Conservation (phyloP, 345 rosid species). For the Nasturtium officinale region DNA sequence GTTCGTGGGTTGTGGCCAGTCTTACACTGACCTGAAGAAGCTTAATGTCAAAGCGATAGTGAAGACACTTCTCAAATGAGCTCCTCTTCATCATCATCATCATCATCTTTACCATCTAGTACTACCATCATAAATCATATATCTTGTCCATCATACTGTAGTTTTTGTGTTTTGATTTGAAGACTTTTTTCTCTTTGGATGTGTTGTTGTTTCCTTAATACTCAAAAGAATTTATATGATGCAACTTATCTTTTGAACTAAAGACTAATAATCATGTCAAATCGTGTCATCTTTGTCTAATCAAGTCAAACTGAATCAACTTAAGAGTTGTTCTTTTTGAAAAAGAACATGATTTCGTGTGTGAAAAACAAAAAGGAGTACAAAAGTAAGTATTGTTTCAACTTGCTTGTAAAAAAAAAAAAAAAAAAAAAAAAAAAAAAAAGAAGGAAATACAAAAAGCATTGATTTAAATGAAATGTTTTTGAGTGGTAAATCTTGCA, state of each 20-base stretch:
- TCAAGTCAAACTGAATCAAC: not conserved
- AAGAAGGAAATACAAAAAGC: too few species aligned
- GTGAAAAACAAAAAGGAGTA: not conserved
- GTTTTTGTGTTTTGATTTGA: constrained; percentile 34
- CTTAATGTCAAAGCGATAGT: constrained; percentile 85
- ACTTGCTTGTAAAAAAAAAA: not conserved
- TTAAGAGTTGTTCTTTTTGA: not conserved
- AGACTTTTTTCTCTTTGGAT: constrained; percentile 45
- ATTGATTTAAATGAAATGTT: not conserved
- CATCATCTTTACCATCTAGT: constrained; percentile 13
- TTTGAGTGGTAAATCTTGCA: not conserved
- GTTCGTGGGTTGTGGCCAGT: constrained; percentile 99
- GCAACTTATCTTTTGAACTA: not conserved
- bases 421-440: too few species aligned
- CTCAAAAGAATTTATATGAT: not conserved
- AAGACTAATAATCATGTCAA: not conserved
- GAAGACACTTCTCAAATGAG: constrained; percentile 90
- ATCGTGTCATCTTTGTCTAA: not conserved
- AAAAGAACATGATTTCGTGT: not conserved
- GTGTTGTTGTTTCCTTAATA: constrained; percentile 26
- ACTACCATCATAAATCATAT: constrained; percentile 9
- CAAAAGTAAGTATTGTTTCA: not conserved
- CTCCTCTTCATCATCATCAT: not conserved
- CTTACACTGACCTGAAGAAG: constrained; percentile 92
- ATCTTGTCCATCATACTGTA: constrained; percentile 36